Evolutionary conservation across 1,139 yeast species (phyloP).

Genomic region (Pichia sp.): DNA sequence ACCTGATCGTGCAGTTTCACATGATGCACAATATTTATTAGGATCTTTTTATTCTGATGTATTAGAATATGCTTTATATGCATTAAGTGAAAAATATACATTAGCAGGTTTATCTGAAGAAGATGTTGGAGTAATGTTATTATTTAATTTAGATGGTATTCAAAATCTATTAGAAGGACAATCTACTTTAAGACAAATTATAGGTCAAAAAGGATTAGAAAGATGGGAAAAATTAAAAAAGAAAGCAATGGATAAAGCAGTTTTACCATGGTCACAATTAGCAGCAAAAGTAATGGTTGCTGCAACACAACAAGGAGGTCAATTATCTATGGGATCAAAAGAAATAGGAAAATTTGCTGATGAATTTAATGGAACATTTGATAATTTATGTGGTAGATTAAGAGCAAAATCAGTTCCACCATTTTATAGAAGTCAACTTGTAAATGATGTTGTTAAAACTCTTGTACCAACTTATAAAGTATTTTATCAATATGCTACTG

Average conservation of each 20-base stretch:
- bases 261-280: conserved; percentile 79
- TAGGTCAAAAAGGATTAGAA: conserved; percentile 62
- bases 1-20: conserved; percentile 44
- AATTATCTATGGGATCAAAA: conserved; percentile 33
- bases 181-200: conserved; percentile 46
- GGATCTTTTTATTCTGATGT: conserved; percentile 68
- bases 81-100: conserved; percentile 51
- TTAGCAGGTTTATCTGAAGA: conserved; percentile 37
- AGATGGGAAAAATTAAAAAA: conserved; percentile 67
- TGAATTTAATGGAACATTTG: conserved; percentile 77
- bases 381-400: conserved; percentile 34
- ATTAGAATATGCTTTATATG: conserved; percentile 63
- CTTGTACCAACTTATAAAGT: conserved; percentile 3
- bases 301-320: conserved; percentile 45
- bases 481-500: no score
- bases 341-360: conserved; percentile 83
- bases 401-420: conserved; percentile 5
- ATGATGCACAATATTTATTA: conserved; percentile 45
- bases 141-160: conserved; percentile 66
- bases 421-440: conserved; percentile 8
- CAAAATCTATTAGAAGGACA: conserved; percentile 64
- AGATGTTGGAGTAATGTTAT: conserved; percentile 61
- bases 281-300: conserved; percentile 73
- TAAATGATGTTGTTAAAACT: conserved; percentile 9
- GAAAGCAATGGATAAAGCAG: conserved; percentile 66